Evolutionary conservation across 2,329 filamentous ascomycete genomes (phyloP), one percentile per base, ranked within the genome.

Genomic region (Sarocladium oryzae): DNA sequence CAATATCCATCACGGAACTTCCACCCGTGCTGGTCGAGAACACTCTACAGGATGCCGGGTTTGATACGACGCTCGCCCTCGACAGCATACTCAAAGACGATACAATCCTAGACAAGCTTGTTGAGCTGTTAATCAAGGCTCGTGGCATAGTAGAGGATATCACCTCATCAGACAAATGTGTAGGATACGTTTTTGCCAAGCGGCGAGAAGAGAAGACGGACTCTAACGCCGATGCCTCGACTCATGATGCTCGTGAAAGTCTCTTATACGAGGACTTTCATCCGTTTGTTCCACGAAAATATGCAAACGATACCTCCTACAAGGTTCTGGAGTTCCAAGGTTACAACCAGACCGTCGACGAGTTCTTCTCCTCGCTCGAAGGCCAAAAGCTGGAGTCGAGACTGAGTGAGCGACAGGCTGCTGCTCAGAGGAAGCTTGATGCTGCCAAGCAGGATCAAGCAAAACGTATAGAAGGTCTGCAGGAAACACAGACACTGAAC

Each of bases 311-410:
- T 52, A 72, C 82, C 0, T 70, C 75, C 0, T 79, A 85, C 21
- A 78, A 81, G 2, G 81, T 95, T 15, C 63, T 97, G 11, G 81
- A 88, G 51, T 90, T 91, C 57, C 79, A 89, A 6, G 86, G 84
- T 9, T 97, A 95, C 73, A 96, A 96, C 66, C 87, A 86, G 62
- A 93, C 90, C 0, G 90, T 96, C 0, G 93, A 99, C 63, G 89
- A 96, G 58, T 99, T 96, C 71, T 97, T 95, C 66, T 97, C 93
- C 0, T 97, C 92, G 0, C 81, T 97, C 23, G 93, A 99, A 69
- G 89, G 91, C 0, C 92, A 96, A 64, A 95, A 89, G 64, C 76
- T 97, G 1, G 87, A 95, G 65, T 95, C 89, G 1, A 80, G 84
- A 50, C 71, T 97, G 4, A 82, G 82, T 3, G 92, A 97, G 65